Conservation (phyloP, 768 basidiomycete genomes). For the Lactifluus echinatus region DNA sequence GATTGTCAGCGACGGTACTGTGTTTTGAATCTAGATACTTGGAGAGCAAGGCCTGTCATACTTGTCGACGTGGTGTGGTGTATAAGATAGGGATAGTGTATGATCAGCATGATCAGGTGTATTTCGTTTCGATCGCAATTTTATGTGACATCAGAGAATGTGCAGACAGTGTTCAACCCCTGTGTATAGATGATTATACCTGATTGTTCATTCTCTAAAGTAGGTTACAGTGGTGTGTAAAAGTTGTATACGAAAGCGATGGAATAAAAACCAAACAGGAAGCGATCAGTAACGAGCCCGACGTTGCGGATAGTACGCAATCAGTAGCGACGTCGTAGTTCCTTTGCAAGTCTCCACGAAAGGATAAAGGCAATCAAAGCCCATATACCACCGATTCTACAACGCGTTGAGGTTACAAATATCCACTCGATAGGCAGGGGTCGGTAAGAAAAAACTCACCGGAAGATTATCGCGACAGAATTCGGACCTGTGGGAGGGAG, state of each 20-base stretch:
- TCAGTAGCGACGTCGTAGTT: conserved; percentile 18
- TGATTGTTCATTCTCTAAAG: neutral
- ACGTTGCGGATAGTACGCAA: neutral
- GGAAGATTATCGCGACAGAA: conserved; percentile 35
- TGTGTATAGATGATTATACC: neutral
- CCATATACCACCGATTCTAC: conserved; percentile 23
- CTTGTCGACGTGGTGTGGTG: neutral
- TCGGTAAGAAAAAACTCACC: conserved; percentile 25
- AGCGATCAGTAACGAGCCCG: neutral
- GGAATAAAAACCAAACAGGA: no score
- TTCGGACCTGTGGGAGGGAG: conserved; percentile 25
- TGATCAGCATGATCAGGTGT: neutral
- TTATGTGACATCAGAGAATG: neutral
- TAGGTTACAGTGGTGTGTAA: neutral
- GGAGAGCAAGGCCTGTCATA: neutral
- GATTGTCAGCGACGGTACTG: conserved; percentile 77
- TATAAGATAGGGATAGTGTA: conserved; percentile 2
- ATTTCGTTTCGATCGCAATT: neutral
- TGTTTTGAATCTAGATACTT: conserved; percentile 40
- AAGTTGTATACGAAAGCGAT: neutral
- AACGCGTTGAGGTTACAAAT: neutral
- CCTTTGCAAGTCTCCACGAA: conserved; percentile 20
- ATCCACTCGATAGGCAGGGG: neutral
- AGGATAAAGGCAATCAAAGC: conserved; percentile 23
- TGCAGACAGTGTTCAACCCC: neutral